Evolutionary conservation across 2,329 filamentous ascomycete species (phyloP), one percentile per base, ranked within the genome.

Genomic region (Akanthomyces dipterigenus): DNA sequence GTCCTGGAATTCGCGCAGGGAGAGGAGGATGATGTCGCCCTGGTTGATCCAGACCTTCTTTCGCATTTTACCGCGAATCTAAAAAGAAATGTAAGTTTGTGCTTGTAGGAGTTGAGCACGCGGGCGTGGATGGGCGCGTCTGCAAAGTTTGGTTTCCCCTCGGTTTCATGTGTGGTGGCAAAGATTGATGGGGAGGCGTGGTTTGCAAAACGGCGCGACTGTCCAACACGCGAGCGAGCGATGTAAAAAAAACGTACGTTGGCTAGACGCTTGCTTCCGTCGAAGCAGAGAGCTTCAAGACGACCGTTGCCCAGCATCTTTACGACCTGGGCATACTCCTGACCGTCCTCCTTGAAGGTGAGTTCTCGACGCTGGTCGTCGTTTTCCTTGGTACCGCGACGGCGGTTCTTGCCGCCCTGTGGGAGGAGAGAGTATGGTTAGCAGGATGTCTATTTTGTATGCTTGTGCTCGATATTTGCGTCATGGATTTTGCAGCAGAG

Each of bases 21-120:
- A 93, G 64, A 93, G 82, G 50, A 93, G 85, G 75, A 93, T 93
- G 75, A 96, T 96, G 76, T 96, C 91, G 73, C 92, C 92, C 81
- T 96, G 92, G 84, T 96, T 97, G 84, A 97, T 97, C 92, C 92
- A 97, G 77, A 98, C 95, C 86, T 99, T 99, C 86, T 99, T 99
- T 72, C 95, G 88, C 72, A 99, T 90, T 80, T 99, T 98, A 80
- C 93, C 93, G 66, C 93, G 91, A 56, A 76, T 76, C 74, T 76
- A 51, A 8, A 51, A 8, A 36, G 34, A 18, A 71, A 91, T 91
- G 75, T 93, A 88, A 66, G 88, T 14, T 7, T 14, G 11, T 34
- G 26, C 9, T n/a, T n/a, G 8, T 1, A 18, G 26, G 22, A 7
- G 8, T 12, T 26, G 16, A 24, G 28, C 7, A 36, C 2, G 31